Conservation (phyloP, 83 land plant genomes). For the Thuja plicata region DNA sequence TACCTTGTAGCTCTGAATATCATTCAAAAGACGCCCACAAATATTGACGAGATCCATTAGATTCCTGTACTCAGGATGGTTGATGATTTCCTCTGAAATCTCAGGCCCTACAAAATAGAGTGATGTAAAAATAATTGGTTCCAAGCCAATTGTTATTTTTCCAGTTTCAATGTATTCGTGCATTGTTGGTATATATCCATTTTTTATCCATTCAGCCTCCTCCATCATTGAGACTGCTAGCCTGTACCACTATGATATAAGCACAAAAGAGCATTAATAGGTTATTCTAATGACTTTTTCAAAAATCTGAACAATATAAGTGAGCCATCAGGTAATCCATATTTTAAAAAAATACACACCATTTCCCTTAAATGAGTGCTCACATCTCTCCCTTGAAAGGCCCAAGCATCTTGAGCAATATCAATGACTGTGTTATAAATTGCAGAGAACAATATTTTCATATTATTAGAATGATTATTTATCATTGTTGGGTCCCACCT, state of each 20-base stretch:
- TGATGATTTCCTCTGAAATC: no score
- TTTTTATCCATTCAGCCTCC: slow-evolving; percentile 54
- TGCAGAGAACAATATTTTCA: slow-evolving; percentile 54
- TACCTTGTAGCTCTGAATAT: no score
- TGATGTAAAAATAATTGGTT: no score
- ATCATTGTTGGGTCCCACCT: slow-evolving; percentile 51
- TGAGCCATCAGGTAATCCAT: background rate
- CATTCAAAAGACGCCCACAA: no score
- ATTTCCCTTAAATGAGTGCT: slow-evolving; percentile 46
- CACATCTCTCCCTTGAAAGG: slow-evolving; percentile 48
- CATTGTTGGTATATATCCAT: slow-evolving; percentile 42
- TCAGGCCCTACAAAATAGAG: no score
- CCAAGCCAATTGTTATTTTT: no score
- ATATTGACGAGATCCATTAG: no score
- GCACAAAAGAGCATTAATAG: background rate
- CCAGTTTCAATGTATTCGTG: slow-evolving; percentile 26
- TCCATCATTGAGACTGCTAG: slow-evolving; percentile 46
- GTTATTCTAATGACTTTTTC: background rate
- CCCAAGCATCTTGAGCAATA: slow-evolving; percentile 38
- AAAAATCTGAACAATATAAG: background rate
- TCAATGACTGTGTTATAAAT: slow-evolving; percentile 58
- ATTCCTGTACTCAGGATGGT: no score
- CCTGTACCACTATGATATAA: slow-evolving; percentile 50
- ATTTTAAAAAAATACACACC: slow-evolving; percentile 32
- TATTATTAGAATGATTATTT: slow-evolving; percentile 44